Base-by-base conservation (phyloP, 306 rosid species). In the Senna siamea region DNA sequence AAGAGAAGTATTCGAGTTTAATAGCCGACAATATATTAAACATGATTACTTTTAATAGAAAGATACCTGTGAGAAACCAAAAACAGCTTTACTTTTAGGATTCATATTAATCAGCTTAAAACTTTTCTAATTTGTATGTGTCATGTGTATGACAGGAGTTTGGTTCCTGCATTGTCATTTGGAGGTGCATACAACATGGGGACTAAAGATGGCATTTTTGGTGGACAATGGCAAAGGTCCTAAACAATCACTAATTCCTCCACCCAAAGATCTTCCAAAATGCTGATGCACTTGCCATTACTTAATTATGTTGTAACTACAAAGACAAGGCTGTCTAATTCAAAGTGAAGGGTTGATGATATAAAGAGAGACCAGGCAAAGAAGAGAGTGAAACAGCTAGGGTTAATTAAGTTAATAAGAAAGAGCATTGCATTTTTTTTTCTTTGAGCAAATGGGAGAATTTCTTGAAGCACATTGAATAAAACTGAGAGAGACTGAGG, bases 111-210 rank as follows among this genome's bases (percentile, higher is more conserved):
- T n/a, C n/a, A n/a, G n/a, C n/a, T n/a, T n/a, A n/a, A n/a, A n/a
- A n/a, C n/a, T n/a, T n/a, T n/a, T n/a, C n/a, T n/a, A n/a, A n/a
- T n/a, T n/a, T n/a, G n/a, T n/a, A n/a, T n/a, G n/a, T n/a, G n/a
- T n/a, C n/a, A n/a, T n/a, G n/a, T n/a, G n/a, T n/a, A n/a, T 50
- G 54, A 38, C 76, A 93, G 98, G 98, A 46, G 93, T 91, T 28
- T 93, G 98, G 98, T 93, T 93, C 84, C 6, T 93, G 90, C 98
- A 93, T 54, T 93, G 98, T 44, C 98, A 93, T 80, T 65, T 93
- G 84, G 98, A 93, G 72, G 89, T 88, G 54, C 98, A 93, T 69
- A 93, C 98, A 60, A 85, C 98, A 62, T 91, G 98, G 98, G 98
- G 98, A 6, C 85, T 94, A 50, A 94, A 94, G 85, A 94, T 94